Percentiles rank a stretch among this genome's conserved stretches.
phyloP scores from a whole-genome alignment of 371 early-diverging fungal species.

The Blakeslea trispora region DNA sequence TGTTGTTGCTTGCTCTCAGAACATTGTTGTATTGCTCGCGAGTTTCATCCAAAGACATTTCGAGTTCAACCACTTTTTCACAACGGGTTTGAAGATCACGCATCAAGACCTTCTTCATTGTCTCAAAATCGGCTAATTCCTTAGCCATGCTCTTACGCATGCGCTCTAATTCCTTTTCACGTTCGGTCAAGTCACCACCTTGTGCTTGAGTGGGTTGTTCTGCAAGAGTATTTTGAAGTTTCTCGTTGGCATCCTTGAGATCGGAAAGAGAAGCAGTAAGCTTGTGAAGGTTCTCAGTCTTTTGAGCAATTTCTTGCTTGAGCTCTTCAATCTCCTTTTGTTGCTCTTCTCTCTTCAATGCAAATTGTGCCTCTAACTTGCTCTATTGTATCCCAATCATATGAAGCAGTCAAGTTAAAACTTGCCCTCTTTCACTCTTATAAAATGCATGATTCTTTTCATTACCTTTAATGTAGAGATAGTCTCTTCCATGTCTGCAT shows the following conservation, averaged over 20 bases:
- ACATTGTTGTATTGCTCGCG: constrained; percentile 89
- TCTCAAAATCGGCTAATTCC: constrained; percentile 91
- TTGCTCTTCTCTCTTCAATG: constrained; percentile 54
- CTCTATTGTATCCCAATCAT: constrained; percentile 24
- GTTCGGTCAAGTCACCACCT: constrained; percentile 49
- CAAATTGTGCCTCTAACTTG: constrained; percentile 44
- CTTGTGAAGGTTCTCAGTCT: constrained; percentile 73
- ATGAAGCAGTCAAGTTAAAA: background rate
- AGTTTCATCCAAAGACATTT: constrained; percentile 91
- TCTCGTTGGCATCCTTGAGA: constrained; percentile 22
- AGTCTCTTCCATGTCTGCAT: constrained; percentile 68
- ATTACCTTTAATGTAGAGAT: constrained; percentile 74
- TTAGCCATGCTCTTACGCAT: constrained; percentile 91
- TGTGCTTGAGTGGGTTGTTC: constrained; percentile 30
- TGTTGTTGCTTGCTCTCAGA: constrained; percentile 77
- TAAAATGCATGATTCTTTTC: background rate
- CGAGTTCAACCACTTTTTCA: constrained; percentile 94
- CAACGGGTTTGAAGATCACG: constrained; percentile 93
- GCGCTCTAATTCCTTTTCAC: constrained; percentile 84
- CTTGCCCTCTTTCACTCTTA: too few relatives aligned
- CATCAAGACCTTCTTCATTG: constrained; percentile 96
- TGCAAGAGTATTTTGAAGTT: constrained; percentile 25
- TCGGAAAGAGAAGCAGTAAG: constrained; percentile 55
- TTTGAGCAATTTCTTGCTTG: constrained; percentile 63
- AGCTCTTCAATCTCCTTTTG: constrained; percentile 81